Evolutionary conservation across 202 grass and related monocot species (phyloP).

Genomic region (Zizania palustris): DNA sequence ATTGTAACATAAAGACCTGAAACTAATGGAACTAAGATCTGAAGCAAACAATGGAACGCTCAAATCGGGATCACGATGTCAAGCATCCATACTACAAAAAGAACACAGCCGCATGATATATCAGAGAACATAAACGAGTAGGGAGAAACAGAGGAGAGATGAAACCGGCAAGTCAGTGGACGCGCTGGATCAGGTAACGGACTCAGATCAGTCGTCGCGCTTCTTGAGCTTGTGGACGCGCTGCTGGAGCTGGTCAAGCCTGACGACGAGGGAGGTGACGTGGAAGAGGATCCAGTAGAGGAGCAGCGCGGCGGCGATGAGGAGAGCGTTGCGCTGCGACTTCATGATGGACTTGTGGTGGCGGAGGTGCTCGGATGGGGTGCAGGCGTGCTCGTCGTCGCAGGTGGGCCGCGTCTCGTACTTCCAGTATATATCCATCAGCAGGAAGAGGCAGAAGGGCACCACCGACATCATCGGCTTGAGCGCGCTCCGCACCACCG

Average conservation of each 20-base stretch:
- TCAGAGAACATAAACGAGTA: constrained; percentile 26
- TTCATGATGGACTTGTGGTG: constrained; percentile 99
- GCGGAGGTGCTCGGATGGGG: constrained; percentile 85
- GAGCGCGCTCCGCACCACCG: constrained; percentile 77
- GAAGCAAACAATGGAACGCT: constrained; percentile 16
- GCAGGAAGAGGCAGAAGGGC: constrained; percentile 91
- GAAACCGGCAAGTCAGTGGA: not conserved
- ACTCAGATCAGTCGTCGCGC: constrained; percentile 56
- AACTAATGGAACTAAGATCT: constrained; percentile 2
- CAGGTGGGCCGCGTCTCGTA: constrained; percentile 91
- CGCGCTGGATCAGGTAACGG: not conserved
- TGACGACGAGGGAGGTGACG: constrained; percentile 71
- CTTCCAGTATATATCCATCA: constrained; percentile 98
- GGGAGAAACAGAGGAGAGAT: constrained; percentile 15
- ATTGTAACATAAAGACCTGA: constrained; percentile 1
- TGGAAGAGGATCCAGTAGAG: constrained; percentile 96
- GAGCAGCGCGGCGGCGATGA: constrained; percentile 82
- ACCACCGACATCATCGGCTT: constrained; percentile 94
- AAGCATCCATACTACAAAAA: constrained; percentile 38
- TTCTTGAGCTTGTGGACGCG: constrained; percentile 83
- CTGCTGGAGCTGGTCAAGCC: constrained; percentile 68
- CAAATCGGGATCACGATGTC: constrained; percentile 36
- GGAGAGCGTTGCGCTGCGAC: constrained; percentile 90
- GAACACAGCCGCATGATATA: not conserved
- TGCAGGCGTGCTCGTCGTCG: constrained; percentile 78